phyloP scores from a whole-genome alignment of 2,329 filamentous ascomycete species.

The Talaromyces sp. region DNA sequence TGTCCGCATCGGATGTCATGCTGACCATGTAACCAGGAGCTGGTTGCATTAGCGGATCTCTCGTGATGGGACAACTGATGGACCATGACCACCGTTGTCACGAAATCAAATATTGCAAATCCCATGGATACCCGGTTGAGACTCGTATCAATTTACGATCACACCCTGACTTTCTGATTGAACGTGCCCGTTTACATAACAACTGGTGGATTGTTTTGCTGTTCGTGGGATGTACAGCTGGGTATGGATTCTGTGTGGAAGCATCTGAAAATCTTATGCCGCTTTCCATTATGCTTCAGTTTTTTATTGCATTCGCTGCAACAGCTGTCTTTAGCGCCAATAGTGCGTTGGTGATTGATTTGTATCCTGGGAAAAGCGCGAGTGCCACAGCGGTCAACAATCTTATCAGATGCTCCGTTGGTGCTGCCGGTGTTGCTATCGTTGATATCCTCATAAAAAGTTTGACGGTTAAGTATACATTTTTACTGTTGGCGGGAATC shows the following conservation, averaged over 20 bases:
- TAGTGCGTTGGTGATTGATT: constrained; percentile 33
- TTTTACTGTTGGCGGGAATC: background rate
- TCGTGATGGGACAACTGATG: constrained; percentile 38
- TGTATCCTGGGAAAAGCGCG: constrained; percentile 26
- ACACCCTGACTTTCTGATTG: constrained; percentile 38
- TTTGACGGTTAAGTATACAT: background rate
- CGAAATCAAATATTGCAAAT: constrained; percentile 27
- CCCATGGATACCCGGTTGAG: constrained; percentile 24
- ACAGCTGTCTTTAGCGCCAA: constrained; percentile 31
- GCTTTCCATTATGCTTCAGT: constrained; percentile 33
- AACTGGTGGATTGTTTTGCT: constrained; percentile 35
- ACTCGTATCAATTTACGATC: constrained; percentile 23
- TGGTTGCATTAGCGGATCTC: constrained; percentile 39
- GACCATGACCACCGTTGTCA: constrained; percentile 33
- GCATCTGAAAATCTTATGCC: constrained; percentile 21
- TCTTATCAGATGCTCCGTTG: constrained; percentile 30
- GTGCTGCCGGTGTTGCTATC: constrained; percentile 28
- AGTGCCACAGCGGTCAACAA: constrained; percentile 35
- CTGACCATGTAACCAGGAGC: constrained; percentile 16
- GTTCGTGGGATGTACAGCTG: constrained; percentile 30
- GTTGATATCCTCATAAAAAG: constrained; percentile 27
- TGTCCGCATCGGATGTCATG: background rate
- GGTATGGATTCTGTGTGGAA: constrained; percentile 24
- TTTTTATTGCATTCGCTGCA: constrained; percentile 29
- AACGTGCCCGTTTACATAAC: constrained; percentile 32